Base-by-base conservation (phyloP, 228 moss, liverwort and hornwort genomes). In the Sphagnum fallax region DNA sequence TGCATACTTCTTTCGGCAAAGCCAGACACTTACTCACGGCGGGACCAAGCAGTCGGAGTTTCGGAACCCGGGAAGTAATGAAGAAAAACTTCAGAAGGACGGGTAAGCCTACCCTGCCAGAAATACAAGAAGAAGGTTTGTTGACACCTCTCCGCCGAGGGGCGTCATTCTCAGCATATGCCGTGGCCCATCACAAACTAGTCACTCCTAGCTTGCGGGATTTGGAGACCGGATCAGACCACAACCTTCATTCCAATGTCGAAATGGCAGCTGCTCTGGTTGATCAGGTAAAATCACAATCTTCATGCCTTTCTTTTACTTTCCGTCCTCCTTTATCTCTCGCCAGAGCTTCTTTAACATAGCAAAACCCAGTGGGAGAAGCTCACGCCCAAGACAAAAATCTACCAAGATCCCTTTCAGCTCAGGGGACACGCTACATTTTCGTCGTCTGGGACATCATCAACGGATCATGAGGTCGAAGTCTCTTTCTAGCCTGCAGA, bases 231-330 rank as follows among this genome's bases (percentile, higher is more conserved):
- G 85, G 85, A 52, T 60, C 73, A 47, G 90, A 95, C 58, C 81
- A 83, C 62, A 88, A 83, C 61, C 77, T 92, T 61, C 66, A 81
- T 71, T 87, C 92, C 8, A 88, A 95, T 87, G 90, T 95, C 58
- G 88, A 95, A 68, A 95, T 91, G 80, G 90, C 94, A 74, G 94
- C 94, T 48, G 94, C 94, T 74, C 85, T 95, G 69, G 94, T 95
- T 65, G 94, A 95, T 77, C 94, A 95, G 94, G 94, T 86, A 77
- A 52, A 18, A 61, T 69, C 58, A 62, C 51, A 58, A 32, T 32
- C 49, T 0, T 15, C 15, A 6, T 10, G 16, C 51, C 51, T 8
- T 11, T 13, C 16, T 6, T 18, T 52, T 52, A 8, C 62, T 68
- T 14, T 61, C 61, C 49, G 50, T 57, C 32, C 14, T 55, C 32